Evolutionary conservation across 345 rosid species (phyloP).

Genomic region (Salix arbutifolia): DNA sequence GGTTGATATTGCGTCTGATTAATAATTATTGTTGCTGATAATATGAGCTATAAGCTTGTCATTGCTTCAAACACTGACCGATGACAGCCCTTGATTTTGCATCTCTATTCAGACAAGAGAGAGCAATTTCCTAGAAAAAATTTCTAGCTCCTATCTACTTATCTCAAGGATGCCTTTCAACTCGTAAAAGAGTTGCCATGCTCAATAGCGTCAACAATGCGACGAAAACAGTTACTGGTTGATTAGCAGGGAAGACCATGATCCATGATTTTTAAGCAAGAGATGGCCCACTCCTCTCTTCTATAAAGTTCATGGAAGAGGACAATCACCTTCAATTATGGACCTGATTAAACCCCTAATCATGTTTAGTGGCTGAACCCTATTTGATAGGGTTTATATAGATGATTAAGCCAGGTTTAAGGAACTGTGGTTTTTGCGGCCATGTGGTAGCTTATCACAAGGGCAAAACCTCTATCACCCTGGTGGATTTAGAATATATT

Average conservation of each 20-base stretch:
- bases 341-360: background rate
- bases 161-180: background rate
- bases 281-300: background rate
- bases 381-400: background rate
- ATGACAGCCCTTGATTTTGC: background rate
- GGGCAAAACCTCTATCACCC: background rate
- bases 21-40: background rate
- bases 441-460: background rate
- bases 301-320: background rate
- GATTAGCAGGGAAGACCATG: background rate
- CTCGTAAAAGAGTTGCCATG: background rate
- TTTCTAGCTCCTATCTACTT: no score
- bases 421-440: conserved; percentile 7
- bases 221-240: background rate
- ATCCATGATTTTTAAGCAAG: background rate
- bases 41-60: background rate
- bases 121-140: background rate
- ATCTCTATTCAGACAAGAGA: background rate
- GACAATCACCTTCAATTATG: background rate
- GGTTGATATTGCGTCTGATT: background rate
- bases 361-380: background rate
- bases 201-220: background rate
- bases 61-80: background rate
- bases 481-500: background rate
- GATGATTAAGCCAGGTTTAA: background rate